These are phyloP conservation scores for Rhododendron ferrugineum DNA, from an alignment of 148 eudicot species.

Conservation along the genomic window DNA sequence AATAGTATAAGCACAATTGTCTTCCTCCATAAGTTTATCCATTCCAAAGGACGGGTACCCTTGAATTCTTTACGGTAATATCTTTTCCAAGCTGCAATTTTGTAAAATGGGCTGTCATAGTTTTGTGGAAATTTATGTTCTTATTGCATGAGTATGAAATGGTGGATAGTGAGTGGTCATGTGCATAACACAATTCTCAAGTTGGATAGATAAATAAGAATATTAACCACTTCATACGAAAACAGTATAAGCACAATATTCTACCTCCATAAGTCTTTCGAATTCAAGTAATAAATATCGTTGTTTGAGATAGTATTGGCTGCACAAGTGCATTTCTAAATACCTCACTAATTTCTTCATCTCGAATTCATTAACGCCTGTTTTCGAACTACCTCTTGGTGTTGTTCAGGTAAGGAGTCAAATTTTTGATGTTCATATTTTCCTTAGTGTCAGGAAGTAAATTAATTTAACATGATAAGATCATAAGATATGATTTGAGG, in stretches of 20 bases:
- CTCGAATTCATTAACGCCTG: background rate
- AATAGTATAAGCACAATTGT: background rate
- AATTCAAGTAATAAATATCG: background rate
- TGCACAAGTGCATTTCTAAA: background rate
- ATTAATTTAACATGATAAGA: background rate
- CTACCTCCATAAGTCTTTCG: background rate
- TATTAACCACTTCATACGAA: background rate
- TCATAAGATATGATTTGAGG: background rate
- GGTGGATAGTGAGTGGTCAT: background rate
- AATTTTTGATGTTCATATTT: background rate
- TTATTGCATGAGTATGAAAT: background rate
- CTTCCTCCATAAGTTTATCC: background rate
- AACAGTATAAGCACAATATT: background rate
- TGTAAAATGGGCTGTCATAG: background rate
- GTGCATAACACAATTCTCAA: background rate
- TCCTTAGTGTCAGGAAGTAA: background rate
- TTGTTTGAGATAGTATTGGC: background rate
- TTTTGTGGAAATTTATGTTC: background rate
- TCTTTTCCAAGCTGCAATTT: background rate
- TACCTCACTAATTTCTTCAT: background rate
- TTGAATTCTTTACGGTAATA: too few species aligned
- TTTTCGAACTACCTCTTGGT: background rate
- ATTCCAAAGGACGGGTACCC: too few species aligned
- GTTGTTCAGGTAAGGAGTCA: background rate
- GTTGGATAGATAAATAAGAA: background rate